phyloP scores from a whole-genome alignment of 352 stramenopile genomes.

The Phytophthora pisi region DNA sequence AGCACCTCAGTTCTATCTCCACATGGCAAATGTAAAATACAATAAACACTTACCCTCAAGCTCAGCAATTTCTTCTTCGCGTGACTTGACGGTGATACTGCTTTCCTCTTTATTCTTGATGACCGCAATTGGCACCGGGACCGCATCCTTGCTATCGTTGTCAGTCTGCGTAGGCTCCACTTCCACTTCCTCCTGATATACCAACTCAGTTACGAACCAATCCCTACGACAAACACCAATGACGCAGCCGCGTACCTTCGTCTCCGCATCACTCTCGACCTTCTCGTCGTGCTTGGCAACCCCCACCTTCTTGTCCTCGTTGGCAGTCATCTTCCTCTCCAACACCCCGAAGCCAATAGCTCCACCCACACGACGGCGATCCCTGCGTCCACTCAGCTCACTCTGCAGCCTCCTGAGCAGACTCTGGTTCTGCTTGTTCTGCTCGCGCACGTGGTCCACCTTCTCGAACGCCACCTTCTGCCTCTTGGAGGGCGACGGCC shows the following conservation, averaged over 20 bases:
- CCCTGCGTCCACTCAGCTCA: slow-evolving; percentile 30
- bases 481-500: slow-evolving; percentile 32
- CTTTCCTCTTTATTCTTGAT: slow-evolving; percentile 5
- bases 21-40: neutral
- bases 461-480: slow-evolving; percentile 38
- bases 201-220: neutral
- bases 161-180: neutral
- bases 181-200: slow-evolving; percentile 4
- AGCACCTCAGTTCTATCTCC: neutral
- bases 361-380: neutral
- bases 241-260: slow-evolving; percentile 11
- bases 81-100: slow-evolving; percentile 20
- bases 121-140: neutral
- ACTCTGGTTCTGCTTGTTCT: slow-evolving; percentile 42
- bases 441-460: slow-evolving; percentile 41
- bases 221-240: neutral
- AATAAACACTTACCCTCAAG: slow-evolving; percentile 41
- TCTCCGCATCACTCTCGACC: slow-evolving; percentile 3
- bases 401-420: slow-evolving; percentile 44
- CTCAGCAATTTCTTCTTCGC: slow-evolving; percentile 53
- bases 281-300: slow-evolving; percentile 4
- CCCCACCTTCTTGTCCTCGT: neutral
- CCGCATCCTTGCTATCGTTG: slow-evolving; percentile 7
- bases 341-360: slow-evolving; percentile 1
- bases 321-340: slow-evolving; percentile 5